Evolutionary conservation across 257 asterid genomes (phyloP), one percentile per base, ranked within the genome.

Genomic region (Gentiana dahurica): DNA sequence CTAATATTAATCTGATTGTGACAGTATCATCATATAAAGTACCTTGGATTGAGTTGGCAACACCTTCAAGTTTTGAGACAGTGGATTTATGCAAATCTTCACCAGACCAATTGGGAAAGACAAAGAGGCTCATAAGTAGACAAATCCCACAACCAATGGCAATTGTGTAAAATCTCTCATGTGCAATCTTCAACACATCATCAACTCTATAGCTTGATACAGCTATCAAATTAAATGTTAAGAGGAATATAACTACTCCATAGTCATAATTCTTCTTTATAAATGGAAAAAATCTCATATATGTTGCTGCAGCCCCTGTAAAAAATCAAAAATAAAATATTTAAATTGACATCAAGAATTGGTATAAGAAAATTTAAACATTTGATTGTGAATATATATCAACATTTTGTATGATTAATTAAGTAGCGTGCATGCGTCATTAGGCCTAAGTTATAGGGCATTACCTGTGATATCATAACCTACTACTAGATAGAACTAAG

Each of bases 71-170:
- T 84, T 92, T 92, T 12, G 77, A 67, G 1, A 75, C 87, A 34
- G 91, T 83, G 64, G 87, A 81, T 59, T 72, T 70, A 34, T 92
- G 98, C 57, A 92, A 95, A 47, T 83, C 89, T 55, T 85, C 93
- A n/a, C 95, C 95, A 0, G 98, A 87, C 98, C 98, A 92, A 58
- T 78, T 85, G 0, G 97, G 97, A 46, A 88, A 77, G 15, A 92
- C 13, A 41, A 88, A 57, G n/a, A 88, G 85, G 77, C 83, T 83
- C 95, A 92, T 87, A 3, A 85, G 62, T 34, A 92, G 94, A 59
- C 97, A 92, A 1, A 92, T 68, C 3, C 82, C 95, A 46, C 95
- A 85, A 6, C 97, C 98, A 35, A 92, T 85, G 61, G 88, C 89
- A 3, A 92, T 88, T 15, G 86, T 83, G 50, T 68, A 79, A 48